phyloP scores from a whole-genome alignment of 2,329 filamentous ascomycete species.

The Nothophaeocryptopus gaeumannii region DNA sequence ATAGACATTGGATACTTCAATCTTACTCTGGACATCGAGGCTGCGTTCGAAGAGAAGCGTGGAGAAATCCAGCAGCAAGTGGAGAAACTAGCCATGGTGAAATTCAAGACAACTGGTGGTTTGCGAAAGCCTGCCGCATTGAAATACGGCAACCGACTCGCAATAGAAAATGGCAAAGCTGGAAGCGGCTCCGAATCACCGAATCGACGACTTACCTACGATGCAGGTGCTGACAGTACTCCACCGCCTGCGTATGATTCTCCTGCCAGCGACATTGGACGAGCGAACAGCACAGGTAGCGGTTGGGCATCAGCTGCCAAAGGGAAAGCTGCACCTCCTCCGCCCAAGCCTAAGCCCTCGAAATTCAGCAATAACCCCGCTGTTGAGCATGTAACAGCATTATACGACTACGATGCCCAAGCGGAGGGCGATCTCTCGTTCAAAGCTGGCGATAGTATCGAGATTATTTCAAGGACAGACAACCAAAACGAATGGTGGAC shows the following conservation, averaged over 20 bases:
- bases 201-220: conserved; percentile 27
- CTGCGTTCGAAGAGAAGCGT: conserved; percentile 83
- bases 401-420: conserved; percentile 96
- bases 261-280: conserved; percentile 23
- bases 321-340: conserved; percentile 49
- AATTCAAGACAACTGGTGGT: conserved; percentile 85
- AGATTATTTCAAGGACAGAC: conserved; percentile 69
- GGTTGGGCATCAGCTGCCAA: conserved; percentile 47
- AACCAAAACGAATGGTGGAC: conserved; percentile 99
- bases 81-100: conserved; percentile 81
- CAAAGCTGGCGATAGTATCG: conserved; percentile 80
- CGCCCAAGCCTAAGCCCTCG: conserved; percentile 63
- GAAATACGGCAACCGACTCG: conserved; percentile 50
- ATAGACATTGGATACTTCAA: conserved; percentile 99
- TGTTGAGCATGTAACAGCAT: conserved; percentile 77
- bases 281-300: conserved; percentile 35
- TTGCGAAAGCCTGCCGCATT: conserved; percentile 46
- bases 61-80: conserved; percentile 80
- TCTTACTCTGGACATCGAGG: conserved; percentile 83
- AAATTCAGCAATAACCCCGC: conserved; percentile 62
- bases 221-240: conserved; percentile 15
- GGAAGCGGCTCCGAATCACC: conserved; percentile 21
- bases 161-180: conserved; percentile 32
- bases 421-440: conserved; percentile 94
- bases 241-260: conserved; percentile 30